phyloP scores from a whole-genome alignment of 2,329 filamentous ascomycete species.

The Fusarium oxysporum region DNA sequence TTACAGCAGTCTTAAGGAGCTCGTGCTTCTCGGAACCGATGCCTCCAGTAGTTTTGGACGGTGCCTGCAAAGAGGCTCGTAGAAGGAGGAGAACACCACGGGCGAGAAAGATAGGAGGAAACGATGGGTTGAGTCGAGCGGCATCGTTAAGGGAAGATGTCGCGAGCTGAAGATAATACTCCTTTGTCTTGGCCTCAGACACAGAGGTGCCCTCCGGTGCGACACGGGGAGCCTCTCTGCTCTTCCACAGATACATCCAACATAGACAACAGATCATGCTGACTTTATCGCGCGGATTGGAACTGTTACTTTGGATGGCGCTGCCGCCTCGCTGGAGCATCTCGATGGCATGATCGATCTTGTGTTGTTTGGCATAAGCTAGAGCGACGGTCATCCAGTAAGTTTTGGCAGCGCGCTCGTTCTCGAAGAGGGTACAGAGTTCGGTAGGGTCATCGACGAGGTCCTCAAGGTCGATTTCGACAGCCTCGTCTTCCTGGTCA shows the following conservation, averaged over 20 bases:
- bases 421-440: constrained; percentile 93
- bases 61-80: constrained; percentile 84
- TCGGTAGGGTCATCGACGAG: constrained; percentile 94
- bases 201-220: constrained; percentile 71
- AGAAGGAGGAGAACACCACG: constrained; percentile 90
- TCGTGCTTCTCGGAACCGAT: constrained; percentile 81
- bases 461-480: constrained; percentile 93
- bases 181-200: constrained; percentile 88
- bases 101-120: constrained; percentile 90
- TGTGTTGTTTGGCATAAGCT: constrained; percentile 95
- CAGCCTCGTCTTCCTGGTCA: constrained; percentile 76
- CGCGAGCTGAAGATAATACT: constrained; percentile 90
- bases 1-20: constrained; percentile 84
- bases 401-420: constrained; percentile 88
- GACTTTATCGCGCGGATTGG: constrained; percentile 83
- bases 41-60: constrained; percentile 74
- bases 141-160: constrained; percentile 94
- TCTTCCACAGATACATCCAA: constrained; percentile 93
- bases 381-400: constrained; percentile 99
- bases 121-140: constrained; percentile 91
- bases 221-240: constrained; percentile 77
- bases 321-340: constrained; percentile 79
- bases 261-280: constrained; percentile 86
- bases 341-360: constrained; percentile 85
- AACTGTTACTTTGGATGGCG: constrained; percentile 75